Base-by-base conservation (phyloP, 352 stramenopile genomes). In the Phytophthora cactorum region DNA sequence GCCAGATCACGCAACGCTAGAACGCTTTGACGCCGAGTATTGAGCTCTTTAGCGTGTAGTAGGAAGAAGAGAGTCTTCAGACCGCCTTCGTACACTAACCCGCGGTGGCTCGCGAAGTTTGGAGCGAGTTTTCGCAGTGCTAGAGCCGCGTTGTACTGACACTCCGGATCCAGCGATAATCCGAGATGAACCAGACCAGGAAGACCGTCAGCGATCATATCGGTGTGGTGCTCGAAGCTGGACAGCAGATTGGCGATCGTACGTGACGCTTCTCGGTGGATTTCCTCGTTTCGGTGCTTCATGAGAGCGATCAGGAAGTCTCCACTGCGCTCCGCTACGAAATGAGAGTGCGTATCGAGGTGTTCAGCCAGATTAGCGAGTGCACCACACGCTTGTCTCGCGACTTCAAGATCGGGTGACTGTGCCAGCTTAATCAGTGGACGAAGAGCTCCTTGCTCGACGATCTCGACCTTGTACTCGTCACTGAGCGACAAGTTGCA, bases 281-380 rank as follows among this genome's bases (percentile, higher is more conserved):
- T 97, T 68, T 97, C 92, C 47, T 98, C 73, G 66, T 81, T 86
- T 28, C 80, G 77, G 58, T 96, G 91, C 55, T 91, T 87, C 77
- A 98, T 88, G 10, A 97, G 69, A 8, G 72, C 82, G 34, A 93
- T 90, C 2, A 95, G 58, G 54, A 91, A 93, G 29, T 75, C 72
- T 5, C 90, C 88, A 41, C 91, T 91, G 5, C 81, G 79, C 52
- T 80, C 79, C 2, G 79, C 80, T 1, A 82, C 86, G 39, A 99
- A 97, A 31, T 82, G 68, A n/a, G 86, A 72, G 75, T 99, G 97
- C 2, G 93, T 98, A 32, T 98, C 90, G 22, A 98, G 68, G 50
- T 98, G 93, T 67, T 99, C 96, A 2, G 96, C 92, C 1, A 99
- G 73, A 66, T 99, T 99, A 22, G 93, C 96, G 2, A 99, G 78